Evolutionary conservation across 208 protist species (phyloP).

Genomic region (Kentomonas sorsogonicus): DNA sequence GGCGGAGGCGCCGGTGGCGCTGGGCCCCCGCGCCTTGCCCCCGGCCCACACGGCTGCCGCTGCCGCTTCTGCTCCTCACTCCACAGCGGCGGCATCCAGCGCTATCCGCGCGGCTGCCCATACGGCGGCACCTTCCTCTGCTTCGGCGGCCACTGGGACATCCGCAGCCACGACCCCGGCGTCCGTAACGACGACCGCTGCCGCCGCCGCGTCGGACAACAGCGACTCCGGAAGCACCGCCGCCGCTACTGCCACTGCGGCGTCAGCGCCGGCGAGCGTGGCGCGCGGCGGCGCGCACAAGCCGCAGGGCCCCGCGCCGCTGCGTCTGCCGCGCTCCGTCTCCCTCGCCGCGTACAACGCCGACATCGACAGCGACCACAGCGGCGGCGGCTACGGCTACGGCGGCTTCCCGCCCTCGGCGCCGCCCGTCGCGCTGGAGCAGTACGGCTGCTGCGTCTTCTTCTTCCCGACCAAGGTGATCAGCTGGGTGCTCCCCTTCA

Average conservation of each 20-base stretch:
- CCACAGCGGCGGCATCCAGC: not conserved
- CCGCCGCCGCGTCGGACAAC: not conserved
- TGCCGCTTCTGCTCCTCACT: too few relatives aligned
- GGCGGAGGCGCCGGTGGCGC: not conserved
- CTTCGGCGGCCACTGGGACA: too few relatives aligned
- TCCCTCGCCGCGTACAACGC: not conserved
- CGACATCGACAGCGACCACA: not conserved
- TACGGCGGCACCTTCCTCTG: too few relatives aligned
- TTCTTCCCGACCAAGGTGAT: slow-evolving; percentile 80
- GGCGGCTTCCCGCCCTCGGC: too few relatives aligned
- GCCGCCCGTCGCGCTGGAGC: slow-evolving; percentile 20
- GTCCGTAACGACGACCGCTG: too few relatives aligned
- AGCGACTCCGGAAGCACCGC: too few relatives aligned
- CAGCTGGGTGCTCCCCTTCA: slow-evolving; percentile 74
- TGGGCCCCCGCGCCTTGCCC: not conserved
- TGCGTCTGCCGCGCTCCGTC: not conserved
- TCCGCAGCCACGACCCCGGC: too few relatives aligned
- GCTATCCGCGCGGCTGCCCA: too few relatives aligned
- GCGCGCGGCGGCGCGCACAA: not conserved
- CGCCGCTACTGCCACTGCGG: not conserved
- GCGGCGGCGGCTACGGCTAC: not conserved
- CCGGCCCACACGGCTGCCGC: too few relatives aligned
- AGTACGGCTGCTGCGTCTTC: slow-evolving; percentile 82
- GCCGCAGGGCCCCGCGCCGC: slow-evolving; percentile 1
- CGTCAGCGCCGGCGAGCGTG: not conserved